phyloP scores from a whole-genome alignment of 305 asterid genomes.

The Solanum chacoense region DNA sequence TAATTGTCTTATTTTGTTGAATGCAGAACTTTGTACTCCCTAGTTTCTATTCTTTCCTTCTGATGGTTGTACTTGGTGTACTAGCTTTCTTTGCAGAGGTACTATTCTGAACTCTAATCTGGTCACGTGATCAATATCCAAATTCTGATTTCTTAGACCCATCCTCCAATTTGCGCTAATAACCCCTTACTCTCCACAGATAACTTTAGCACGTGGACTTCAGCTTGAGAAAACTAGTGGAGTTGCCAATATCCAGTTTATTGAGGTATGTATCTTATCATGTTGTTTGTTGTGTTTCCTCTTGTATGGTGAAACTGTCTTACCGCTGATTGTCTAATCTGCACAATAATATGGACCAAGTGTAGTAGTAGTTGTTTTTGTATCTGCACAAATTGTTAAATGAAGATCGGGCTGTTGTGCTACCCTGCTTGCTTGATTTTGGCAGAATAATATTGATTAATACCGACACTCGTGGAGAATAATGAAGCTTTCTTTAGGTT shows the following conservation, averaged over 20 bases:
- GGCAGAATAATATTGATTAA: neutral
- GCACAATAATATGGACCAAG: neutral
- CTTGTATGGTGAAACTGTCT: neutral
- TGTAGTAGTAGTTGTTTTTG: neutral
- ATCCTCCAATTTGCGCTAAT: neutral
- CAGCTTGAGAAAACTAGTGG: conserved; percentile 33
- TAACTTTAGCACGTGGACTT: conserved; percentile 31
- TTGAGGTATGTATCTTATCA: conserved; percentile 15
- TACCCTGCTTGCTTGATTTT: neutral
- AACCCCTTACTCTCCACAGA: conserved; percentile 9
- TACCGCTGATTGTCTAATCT: neutral
- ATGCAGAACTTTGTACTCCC: conserved; percentile 25
- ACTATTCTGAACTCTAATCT: neutral
- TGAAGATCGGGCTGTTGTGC: neutral
- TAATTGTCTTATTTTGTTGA: neutral
- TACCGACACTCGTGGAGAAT: neutral
- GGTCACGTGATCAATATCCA: neutral
- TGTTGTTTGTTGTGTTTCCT: neutral
- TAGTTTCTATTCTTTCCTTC: conserved; percentile 18
- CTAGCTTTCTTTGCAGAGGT: conserved; percentile 35
- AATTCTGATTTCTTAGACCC: neutral
- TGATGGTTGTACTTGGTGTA: conserved; percentile 20
- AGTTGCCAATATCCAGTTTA: conserved; percentile 22
- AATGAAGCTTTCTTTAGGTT: neutral
- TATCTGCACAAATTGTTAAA: neutral